phyloP scores from a whole-genome alignment of 2,329 filamentous ascomycete genomes.

The Dendrostoma leiphaemia region DNA sequence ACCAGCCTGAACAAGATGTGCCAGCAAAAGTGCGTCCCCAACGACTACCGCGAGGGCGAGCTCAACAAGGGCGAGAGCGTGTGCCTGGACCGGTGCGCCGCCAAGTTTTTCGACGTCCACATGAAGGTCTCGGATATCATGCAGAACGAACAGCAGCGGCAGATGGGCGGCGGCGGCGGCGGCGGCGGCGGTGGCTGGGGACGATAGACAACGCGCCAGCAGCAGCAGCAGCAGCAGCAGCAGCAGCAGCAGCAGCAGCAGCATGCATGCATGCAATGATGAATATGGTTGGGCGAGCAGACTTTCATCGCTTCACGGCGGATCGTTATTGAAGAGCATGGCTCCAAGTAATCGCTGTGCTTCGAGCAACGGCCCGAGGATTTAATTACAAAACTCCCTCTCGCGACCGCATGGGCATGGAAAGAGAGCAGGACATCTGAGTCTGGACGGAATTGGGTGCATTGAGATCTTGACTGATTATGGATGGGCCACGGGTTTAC shows the following conservation, averaged over 20 bases:
- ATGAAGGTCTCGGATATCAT: slow-evolving; percentile 97
- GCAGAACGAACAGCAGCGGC: slow-evolving; percentile 77
- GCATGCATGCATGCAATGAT: too few relatives aligned
- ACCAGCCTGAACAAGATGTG: slow-evolving; percentile 83
- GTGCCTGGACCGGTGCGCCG: slow-evolving; percentile 94
- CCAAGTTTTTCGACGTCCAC: slow-evolving; percentile 98
- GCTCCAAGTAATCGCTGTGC: too few relatives aligned
- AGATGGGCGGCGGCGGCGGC: slow-evolving; percentile 55
- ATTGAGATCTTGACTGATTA: not conserved
- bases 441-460: not conserved
- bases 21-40: slow-evolving; percentile 89
- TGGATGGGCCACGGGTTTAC: not conserved
- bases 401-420: too few relatives aligned
- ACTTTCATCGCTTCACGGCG: too few relatives aligned
- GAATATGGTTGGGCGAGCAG: too few relatives aligned
- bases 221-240: too few relatives aligned
- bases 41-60: slow-evolving; percentile 90
- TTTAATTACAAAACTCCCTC: too few relatives aligned
- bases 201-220: slow-evolving; percentile 3
- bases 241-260: too few relatives aligned
- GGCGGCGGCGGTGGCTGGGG: slow-evolving; percentile 39
- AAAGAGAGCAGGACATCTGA: not conserved
- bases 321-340: too few relatives aligned
- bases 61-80: slow-evolving; percentile 99
- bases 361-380: too few relatives aligned